Evolutionary conservation across 441 rosid genomes (phyloP), one percentile per base, ranked within the genome.

Genomic region (Erodium chrysanthum): DNA sequence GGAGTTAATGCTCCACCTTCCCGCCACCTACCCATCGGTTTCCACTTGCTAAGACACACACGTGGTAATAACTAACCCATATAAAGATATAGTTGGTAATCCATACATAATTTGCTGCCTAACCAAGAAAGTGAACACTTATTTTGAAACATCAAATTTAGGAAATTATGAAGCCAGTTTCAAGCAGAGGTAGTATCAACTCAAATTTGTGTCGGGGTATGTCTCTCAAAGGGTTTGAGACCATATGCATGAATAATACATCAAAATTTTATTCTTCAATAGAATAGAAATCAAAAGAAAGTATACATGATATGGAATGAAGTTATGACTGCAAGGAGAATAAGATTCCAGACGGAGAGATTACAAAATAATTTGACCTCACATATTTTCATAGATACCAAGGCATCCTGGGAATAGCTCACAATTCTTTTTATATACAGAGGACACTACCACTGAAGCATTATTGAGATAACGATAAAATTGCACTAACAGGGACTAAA

Each of bases 201-300:
- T 54, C 61, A 21, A 54, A 54, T 22, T 54, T 21, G 25, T 54
- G 61, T 54, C 61, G 20, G 61, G 62, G n/a, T n/a, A n/a, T n/a
- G n/a, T 56, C 29, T 21, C 21, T 17, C 62, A 56, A 21, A 23
- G 5, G 27, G 62, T 56, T 56, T 22, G 12, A 56, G 27, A 21
- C 27, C 62, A 56, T 22, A 56, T 56, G 27, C 62, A 56, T 48
- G 56, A 15, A 40, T 9, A 40, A 48, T 18, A 48, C 20, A 48
- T 48, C 56, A n/a, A 48, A 48, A n/a, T n/a, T 48, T 48, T 48
- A 4, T 11, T 42, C 7, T 8, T 42, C n/a, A 12, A 42, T 4
- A 42, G 50, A 42, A 42, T 33, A 1, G 15, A 42, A 42, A 42
- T 42, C 50, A 11, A 11, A 42, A 42, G 15, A 33, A 33, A 42